Evolutionary conservation across 2,329 filamentous ascomycete species (phyloP).

Genomic region (Fusarium burgessii): DNA sequence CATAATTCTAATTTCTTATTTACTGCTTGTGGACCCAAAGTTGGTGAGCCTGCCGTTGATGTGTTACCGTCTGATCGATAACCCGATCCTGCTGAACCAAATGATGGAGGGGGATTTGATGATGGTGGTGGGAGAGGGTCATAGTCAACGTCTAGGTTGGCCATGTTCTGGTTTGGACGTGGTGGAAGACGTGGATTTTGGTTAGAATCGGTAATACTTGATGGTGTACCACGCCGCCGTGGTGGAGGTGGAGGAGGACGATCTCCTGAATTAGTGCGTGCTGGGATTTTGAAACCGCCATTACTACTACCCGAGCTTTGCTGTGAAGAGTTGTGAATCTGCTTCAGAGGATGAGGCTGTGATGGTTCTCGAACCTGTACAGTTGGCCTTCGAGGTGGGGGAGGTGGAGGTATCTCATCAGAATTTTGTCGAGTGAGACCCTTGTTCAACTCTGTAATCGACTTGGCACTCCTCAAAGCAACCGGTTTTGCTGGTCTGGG

Average conservation of each 20-base stretch:
- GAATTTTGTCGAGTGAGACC: conserved; percentile 36
- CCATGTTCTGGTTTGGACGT: conserved; percentile 49
- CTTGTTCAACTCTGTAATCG: conserved; percentile 47
- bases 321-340: conserved; percentile 56
- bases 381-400: conserved; percentile 52
- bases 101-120: conserved; percentile 37
- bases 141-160: conserved; percentile 57
- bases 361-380: conserved; percentile 35
- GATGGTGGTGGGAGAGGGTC: conserved; percentile 55
- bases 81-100: conserved; percentile 44
- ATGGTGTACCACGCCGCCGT: conserved; percentile 58
- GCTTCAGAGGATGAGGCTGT: conserved; percentile 54
- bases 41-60: conserved; percentile 52
- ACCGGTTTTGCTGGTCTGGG: conserved; percentile 70
- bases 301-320: conserved; percentile 46
- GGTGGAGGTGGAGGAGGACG: conserved; percentile 62
- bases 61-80: conserved; percentile 50
- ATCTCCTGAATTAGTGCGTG: conserved; percentile 33
- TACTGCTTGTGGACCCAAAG: conserved; percentile 50
- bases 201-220: conserved; percentile 42
- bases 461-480: conserved; percentile 62
- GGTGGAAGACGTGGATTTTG: conserved; percentile 48
- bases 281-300: conserved; percentile 24
- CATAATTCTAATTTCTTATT: conserved; percentile 81
- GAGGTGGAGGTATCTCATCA: conserved; percentile 48